Conservation (phyloP, 2,329 filamentous ascomycete species). For the Blastomyces gilchristii region DNA sequence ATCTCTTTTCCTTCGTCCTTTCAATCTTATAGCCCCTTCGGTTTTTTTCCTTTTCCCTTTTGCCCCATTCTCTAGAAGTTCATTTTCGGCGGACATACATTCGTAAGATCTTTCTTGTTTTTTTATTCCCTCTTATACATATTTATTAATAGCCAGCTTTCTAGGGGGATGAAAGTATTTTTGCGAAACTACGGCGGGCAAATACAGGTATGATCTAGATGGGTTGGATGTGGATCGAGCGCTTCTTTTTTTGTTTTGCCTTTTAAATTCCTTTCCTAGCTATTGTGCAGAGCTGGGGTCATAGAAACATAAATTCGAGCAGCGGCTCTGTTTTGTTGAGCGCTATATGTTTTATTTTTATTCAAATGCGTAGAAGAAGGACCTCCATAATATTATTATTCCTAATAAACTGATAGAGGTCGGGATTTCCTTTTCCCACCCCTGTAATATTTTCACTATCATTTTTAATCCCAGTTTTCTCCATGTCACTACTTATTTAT, state of each 20-base stretch:
- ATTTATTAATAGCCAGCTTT: neutral
- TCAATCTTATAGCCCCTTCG: constrained; percentile 2
- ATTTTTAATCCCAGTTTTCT: too few species aligned
- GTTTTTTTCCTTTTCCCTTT: neutral
- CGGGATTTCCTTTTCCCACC: too few species aligned
- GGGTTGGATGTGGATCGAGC: neutral
- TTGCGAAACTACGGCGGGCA: neutral
- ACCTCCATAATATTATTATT: too few species aligned
- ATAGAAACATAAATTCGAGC: neutral
- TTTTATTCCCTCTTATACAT: constrained; percentile 6
- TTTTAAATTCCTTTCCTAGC: neutral
- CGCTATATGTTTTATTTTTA: neutral
- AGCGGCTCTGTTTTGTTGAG: neutral
- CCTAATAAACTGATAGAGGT: too few species aligned
- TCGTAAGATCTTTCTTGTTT: constrained; percentile 7
- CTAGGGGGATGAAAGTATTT: neutral
- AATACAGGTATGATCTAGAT: neutral
- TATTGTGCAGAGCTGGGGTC: neutral
- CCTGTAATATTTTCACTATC: too few species aligned
- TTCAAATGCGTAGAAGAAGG: too few species aligned
- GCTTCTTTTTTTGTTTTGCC: neutral
- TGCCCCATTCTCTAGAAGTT: constrained; percentile 3
- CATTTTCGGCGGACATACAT: constrained; percentile 5
- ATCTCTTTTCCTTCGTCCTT: neutral
- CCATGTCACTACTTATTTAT: too few species aligned